Base-by-base conservation (phyloP, 2,329 filamentous ascomycete genomes). In the Cercospora nicotianae region DNA sequence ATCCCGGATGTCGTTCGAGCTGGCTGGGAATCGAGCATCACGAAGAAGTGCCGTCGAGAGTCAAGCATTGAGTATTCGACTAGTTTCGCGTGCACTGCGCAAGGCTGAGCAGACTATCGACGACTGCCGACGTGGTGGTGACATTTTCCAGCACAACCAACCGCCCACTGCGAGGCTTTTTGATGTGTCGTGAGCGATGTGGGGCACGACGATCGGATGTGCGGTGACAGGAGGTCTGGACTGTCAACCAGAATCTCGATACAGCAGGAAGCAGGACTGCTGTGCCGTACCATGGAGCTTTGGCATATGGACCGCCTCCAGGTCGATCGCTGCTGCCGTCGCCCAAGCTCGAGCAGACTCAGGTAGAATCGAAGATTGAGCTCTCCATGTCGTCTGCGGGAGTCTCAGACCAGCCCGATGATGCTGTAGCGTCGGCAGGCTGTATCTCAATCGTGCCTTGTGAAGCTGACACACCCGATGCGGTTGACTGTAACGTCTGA, bases 11-110 rank as follows among this genome's bases (percentile, higher is more conserved):
- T 55, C 42, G 61, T 55, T 53, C 39, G 16, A 53, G 13, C 23
- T 9, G 26, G 23, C 60, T 33, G 39, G 60, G 42, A 18, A 20
- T 3, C 5, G 39, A 31, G 12, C 23, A 63, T 53, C 42, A 45
- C 42, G 39, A 63, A 30, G 48, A 62, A 62, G 42, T 48, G 60
- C 60, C 60, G 60, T 39, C 36, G 36, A 39, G 6, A n/a, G 16
- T 51, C n/a, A 12, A 10, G 55, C 55, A 33, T 59, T 48, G n/a
- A 10, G 42, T 10, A 48, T n/a, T 48, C 42, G 36, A 42, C 16
- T n/a, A 42, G 36, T 42, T 42, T n/a, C 5, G 36, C 36, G 36
- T 42, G 36, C 23, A 42, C 36, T n/a, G 6, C 36, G 36, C 36
- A 42, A 42, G 36, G 36, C 36, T 42, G 36, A 42, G 36, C 36